These are phyloP conservation scores for Alternaria arborescens DNA, from an alignment of 2,329 filamentous ascomycete genomes.

Conservation along the genomic window DNA sequence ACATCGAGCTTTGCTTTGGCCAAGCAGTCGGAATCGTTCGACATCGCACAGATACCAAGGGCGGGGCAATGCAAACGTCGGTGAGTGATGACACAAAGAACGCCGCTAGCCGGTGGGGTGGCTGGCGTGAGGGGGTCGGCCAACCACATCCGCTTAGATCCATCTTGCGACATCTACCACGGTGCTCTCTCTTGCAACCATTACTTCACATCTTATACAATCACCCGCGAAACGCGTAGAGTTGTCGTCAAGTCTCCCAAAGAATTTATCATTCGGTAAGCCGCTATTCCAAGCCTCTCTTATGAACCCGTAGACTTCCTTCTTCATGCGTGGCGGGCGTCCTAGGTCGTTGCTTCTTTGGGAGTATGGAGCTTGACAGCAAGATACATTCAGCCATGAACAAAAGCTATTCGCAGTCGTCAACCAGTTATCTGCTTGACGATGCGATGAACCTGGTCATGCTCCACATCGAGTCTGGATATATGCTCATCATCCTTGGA, in stretches of 20 bases:
- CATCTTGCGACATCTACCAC: conserved; percentile 13
- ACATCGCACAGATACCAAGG: not conserved
- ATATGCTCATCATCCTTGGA: not conserved
- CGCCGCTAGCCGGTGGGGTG: conserved; percentile 15
- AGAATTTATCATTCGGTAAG: not conserved
- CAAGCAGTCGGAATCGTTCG: not conserved
- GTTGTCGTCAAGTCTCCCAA: not conserved
- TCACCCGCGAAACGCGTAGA: not conserved
- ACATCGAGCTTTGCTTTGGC: not conserved
- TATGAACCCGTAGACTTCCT: not conserved
- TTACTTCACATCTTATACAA: not conserved
- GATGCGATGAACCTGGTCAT: not conserved
- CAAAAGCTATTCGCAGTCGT: not conserved
- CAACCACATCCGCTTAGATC: conserved; percentile 25
- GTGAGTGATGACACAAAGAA: conserved; percentile 18
- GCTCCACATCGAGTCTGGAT: not conserved
- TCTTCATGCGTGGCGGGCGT: not conserved
- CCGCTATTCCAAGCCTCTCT: not conserved
- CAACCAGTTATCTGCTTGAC: not conserved
- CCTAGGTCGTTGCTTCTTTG: not conserved
- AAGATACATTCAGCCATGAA: not conserved
- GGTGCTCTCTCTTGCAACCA: conserved; percentile 1
- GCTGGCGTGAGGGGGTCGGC: conserved; percentile 16
- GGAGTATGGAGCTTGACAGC: not conserved
- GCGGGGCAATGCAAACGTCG: conserved; percentile 17